Percentiles rank a stretch among this genome's conserved stretches.
These are phyloP conservation scores for Linderniella brevidens DNA, from an alignment of 257 asterid species.

Conservation along the genomic window DNA sequence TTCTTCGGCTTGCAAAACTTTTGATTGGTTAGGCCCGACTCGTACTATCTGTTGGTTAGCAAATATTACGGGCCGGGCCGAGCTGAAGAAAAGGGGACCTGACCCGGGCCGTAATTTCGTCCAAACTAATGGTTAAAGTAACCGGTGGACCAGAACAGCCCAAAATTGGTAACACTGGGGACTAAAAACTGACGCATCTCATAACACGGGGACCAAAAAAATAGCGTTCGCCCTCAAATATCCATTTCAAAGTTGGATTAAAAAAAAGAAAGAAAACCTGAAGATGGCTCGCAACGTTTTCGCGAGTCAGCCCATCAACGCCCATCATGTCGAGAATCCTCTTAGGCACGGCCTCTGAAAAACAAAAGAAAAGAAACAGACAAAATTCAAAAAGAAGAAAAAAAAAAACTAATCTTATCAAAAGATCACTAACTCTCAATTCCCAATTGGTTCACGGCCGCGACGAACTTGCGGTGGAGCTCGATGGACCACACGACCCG, in stretches of 20 bases:
- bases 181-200: too few species aligned
- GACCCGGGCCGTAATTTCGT: too few species aligned
- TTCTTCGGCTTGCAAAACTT: too few species aligned
- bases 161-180: too few species aligned
- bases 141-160: too few species aligned
- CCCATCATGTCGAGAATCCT: constrained; percentile 67
- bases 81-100: too few species aligned
- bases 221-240: too few species aligned
- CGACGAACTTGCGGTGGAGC: constrained; percentile 52
- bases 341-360: constrained; percentile 58
- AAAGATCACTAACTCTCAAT: constrained; percentile 33
- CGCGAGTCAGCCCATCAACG: constrained; percentile 48
- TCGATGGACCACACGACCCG: constrained; percentile 55
- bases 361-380: constrained; percentile 1
- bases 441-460: constrained; percentile 43
- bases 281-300: constrained; percentile 64
- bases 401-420: neutral
- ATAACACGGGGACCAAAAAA: too few species aligned
- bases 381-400: neutral
- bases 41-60: too few species aligned
- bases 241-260: neutral
- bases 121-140: too few species aligned
- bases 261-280: constrained; percentile 21
- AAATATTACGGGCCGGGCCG: too few species aligned
- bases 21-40: too few species aligned